phyloP scores from a whole-genome alignment of 345 rosid species.

The Punica granatum region DNA sequence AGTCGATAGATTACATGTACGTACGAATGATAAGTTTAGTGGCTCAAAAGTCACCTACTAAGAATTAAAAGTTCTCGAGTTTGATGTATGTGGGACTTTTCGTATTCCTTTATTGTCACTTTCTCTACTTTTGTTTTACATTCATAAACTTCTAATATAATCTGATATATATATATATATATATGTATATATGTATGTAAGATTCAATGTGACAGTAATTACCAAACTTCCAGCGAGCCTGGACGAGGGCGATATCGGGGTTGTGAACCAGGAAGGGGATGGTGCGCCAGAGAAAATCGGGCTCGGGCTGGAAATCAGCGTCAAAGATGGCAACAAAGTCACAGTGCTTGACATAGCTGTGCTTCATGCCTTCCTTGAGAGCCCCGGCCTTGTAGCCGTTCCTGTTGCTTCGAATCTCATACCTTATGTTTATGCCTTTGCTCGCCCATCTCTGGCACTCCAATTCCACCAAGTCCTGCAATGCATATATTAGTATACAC shows the following conservation, averaged over 20 bases:
- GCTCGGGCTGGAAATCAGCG: constrained; percentile 85
- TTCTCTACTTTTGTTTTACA: too few relatives aligned
- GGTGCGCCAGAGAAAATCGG: constrained; percentile 67
- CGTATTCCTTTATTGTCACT: too few relatives aligned
- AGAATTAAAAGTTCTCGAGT: too few relatives aligned
- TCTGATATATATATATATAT: too few relatives aligned
- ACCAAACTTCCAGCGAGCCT: constrained; percentile 96
- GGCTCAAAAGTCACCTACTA: too few relatives aligned
- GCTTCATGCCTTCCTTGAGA: constrained; percentile 70
- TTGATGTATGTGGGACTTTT: too few relatives aligned
- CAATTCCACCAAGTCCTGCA: constrained; percentile 52
- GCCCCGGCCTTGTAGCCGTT: constrained; percentile 85
- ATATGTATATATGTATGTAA: too few relatives aligned
- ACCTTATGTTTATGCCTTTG: constrained; percentile 60
- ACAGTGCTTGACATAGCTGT: constrained; percentile 61
- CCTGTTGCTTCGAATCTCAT: constrained; percentile 58
- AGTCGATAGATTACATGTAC: too few relatives aligned
- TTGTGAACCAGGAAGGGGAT: constrained; percentile 63
- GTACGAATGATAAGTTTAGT: too few relatives aligned
- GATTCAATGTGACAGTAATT: neutral
- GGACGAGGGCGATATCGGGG: constrained; percentile 68
- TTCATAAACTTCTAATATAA: too few relatives aligned
- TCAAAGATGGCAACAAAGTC: constrained; percentile 80
- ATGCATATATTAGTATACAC: neutral
- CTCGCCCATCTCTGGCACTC: constrained; percentile 74